Evolutionary conservation across 148 eudicot species (phyloP).

Genomic region (Simmondsia chinensis): DNA sequence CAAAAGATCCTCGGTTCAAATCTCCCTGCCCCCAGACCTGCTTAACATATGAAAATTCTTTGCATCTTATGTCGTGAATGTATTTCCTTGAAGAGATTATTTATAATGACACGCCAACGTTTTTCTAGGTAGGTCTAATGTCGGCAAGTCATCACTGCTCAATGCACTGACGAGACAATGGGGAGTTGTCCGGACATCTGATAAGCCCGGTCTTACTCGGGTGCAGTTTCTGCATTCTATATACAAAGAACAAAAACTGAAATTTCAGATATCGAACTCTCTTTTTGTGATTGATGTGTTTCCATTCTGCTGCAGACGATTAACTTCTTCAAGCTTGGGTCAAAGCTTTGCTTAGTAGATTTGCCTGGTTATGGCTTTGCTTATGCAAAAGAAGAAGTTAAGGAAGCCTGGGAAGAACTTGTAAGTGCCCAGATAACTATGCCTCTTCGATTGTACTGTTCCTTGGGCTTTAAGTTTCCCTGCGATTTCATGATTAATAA

Average conservation of each 20-base stretch:
- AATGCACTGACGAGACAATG: conserved; percentile 93
- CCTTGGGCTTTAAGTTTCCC: neutral
- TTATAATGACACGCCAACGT: no score
- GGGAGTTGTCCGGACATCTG: conserved; percentile 96
- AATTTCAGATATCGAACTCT: neutral
- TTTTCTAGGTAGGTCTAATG: conserved; percentile 82
- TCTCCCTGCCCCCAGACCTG: no score
- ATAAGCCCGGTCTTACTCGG: conserved; percentile 98
- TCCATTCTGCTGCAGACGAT: conserved; percentile 52
- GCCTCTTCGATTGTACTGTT: no score
- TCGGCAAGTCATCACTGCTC: conserved; percentile 87
- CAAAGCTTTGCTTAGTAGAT: conserved; percentile 80
- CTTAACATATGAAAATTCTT: no score
- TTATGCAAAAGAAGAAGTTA: conserved; percentile 94
- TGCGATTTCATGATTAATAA: neutral
- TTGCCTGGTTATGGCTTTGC: conserved; percentile 98
- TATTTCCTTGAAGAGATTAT: no score
- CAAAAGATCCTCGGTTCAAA: no score
- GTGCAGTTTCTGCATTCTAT: conserved; percentile 39
- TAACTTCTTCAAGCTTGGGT: conserved; percentile 83
- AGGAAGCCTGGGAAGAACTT: conserved; percentile 97
- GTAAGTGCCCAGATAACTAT: conserved; percentile 33
- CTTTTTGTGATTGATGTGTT: neutral
- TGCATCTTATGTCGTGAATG: no score
- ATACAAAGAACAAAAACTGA: neutral